These are phyloP conservation scores for Delonix regia DNA, from an alignment of 306 rosid species.

Conservation along the genomic window DNA sequence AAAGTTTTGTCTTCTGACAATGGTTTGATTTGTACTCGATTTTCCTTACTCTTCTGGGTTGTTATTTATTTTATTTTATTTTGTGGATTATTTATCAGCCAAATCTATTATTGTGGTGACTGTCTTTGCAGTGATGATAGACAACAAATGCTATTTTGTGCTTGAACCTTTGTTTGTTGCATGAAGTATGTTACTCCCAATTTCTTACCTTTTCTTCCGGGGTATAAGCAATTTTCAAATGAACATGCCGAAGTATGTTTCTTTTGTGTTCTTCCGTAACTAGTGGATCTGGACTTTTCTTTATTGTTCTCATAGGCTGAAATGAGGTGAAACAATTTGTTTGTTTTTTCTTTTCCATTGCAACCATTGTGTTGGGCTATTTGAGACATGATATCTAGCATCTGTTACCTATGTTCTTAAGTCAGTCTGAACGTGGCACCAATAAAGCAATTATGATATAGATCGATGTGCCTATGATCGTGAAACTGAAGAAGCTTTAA, in stretches of 20 bases:
- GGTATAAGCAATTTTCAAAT: background rate
- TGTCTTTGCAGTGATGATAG: constrained; percentile 12
- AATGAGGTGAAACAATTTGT: background rate
- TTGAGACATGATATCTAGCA: constrained; percentile 20
- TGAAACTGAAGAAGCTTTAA: background rate
- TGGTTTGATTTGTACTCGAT: background rate
- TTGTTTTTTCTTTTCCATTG: background rate
- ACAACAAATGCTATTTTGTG: background rate
- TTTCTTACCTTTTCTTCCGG: background rate
- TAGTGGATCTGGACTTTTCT: constrained; percentile 19
- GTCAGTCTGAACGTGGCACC: background rate
- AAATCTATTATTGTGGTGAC: background rate
- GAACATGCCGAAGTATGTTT: background rate
- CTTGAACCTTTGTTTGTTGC: background rate
- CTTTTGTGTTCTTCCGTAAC: constrained; percentile 4
- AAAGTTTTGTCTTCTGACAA: constrained; percentile 24
- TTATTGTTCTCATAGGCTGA: constrained; percentile 20
- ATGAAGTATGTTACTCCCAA: background rate
- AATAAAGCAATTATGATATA: background rate
- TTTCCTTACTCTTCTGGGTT: constrained; percentile 21
- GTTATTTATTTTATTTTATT: background rate
- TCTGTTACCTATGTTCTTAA: background rate
- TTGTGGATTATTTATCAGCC: background rate
- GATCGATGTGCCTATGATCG: constrained; percentile 3
- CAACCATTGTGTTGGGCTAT: constrained; percentile 1